Evolutionary conservation across 176 grass and related monocot species (phyloP), one percentile per base, ranked within the genome.

Genomic region (Musa beccarii): DNA sequence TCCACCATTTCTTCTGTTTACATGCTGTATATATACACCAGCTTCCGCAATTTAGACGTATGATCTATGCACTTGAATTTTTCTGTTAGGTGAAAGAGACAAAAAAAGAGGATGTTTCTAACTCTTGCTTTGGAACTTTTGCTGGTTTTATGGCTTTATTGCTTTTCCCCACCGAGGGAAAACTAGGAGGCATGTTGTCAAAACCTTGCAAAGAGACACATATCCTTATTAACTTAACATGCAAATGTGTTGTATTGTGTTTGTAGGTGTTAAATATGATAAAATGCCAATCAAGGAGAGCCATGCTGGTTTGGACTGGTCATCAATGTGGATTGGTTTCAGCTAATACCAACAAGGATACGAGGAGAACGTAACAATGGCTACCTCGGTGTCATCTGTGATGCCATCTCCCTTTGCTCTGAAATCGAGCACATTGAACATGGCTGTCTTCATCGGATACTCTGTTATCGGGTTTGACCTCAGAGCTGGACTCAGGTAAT

Each of bases 381-480:
- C 53, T 3, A 91, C 95, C 91, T 99, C 89, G 11, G 95, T 99
- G 81, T 92, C 91, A 78, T 94, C 91, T 16, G 81, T 77, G 53
- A 84, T 28, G 76, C 95, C 95, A 72, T 99, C 95, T 66, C 91
- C 95, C 52, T 84, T 86, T 62, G 95, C 95, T 73, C 95, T 91
- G 29, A 90, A 99, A 80, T 92, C 84, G 81, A 99, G 62, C 66
- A 99, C 95, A 69, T 94, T 88, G 43, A 91, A 89, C 15, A 84
- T 77, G 9, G 72, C 79, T 1, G 80, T 84, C 26, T 81, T 75
- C 9, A 23, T 53, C 50, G 87, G 83, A 69, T 12, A 73, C 25
- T 14, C 79, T 8, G 81, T 75, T 11, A 19, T 75, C 52, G 84
- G 88, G 43, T 25, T 82, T 14, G 84, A 76, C 16, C 70, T 82